A percentile compares a stretch with the other conserved stretches of the same genome.
Evolutionary conservation across 75 land plant genomes (phyloP).

Genomic region (Cupressus sempervirens): DNA sequence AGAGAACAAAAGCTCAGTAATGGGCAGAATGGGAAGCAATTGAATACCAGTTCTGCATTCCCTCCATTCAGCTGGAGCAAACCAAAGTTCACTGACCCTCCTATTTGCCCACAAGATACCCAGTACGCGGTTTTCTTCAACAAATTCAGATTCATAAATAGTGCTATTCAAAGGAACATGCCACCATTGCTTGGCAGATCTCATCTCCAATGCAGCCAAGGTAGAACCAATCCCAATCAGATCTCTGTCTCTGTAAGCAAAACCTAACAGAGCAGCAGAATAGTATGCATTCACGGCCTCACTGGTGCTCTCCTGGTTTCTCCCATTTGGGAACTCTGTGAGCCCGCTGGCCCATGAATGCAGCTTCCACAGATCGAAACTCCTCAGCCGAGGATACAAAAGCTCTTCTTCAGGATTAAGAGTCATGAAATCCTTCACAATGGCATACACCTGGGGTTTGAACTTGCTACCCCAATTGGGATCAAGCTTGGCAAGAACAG

Average conservation of each 20-base stretch:
- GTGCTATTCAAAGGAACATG: constrained; percentile 48
- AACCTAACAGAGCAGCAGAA: constrained; percentile 75
- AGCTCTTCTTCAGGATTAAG: constrained; percentile 16
- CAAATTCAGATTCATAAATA: constrained; percentile 64
- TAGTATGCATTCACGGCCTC: constrained; percentile 93
- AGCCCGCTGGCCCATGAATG: constrained; percentile 98
- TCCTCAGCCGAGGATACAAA: constrained; percentile 58
- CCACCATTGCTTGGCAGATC: constrained; percentile 73
- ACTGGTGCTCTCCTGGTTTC: constrained; percentile 96
- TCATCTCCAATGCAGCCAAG: constrained; percentile 65
- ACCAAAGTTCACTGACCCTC: constrained; percentile 88
- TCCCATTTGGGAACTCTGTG: constrained; percentile 83
- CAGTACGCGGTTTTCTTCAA: constrained; percentile 56
- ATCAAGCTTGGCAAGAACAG: constrained; percentile 82
- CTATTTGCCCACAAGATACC: constrained; percentile 90
- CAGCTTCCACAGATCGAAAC: constrained; percentile 79
- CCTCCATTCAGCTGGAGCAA: constrained; percentile 76
- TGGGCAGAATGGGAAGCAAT: constrained; percentile 72
- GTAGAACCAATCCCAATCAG: constrained; percentile 60
- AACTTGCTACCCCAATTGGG: constrained; percentile 62
- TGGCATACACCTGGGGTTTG: constrained; percentile 67
- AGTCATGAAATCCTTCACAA: constrained; percentile 81
- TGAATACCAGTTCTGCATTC: constrained; percentile 89
- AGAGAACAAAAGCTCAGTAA: constrained; percentile 62
- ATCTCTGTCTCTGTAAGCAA: constrained; percentile 56